phyloP scores from a whole-genome alignment of 305 asterid genomes.

The Solanum hybrid region DNA sequence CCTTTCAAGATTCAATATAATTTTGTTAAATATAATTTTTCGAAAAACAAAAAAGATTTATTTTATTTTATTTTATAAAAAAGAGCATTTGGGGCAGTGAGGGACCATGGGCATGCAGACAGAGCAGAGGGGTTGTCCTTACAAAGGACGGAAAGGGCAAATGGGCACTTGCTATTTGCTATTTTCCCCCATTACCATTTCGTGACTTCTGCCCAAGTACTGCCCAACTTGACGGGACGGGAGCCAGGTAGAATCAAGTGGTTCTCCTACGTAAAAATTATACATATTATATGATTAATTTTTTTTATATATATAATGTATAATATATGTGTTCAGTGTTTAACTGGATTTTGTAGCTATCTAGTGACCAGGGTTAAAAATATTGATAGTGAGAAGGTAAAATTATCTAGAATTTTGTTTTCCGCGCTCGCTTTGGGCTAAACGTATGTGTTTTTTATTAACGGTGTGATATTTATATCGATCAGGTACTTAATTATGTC shows the following conservation, averaged over 20 bases:
- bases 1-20: not conserved
- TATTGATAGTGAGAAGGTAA: not conserved
- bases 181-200: not conserved
- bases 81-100: not conserved
- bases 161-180: not conserved
- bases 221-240: not conserved
- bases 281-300: no score
- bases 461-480: not conserved
- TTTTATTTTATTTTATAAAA: no score
- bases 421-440: not conserved
- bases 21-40: not conserved
- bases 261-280: fast-evolving
- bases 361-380: not conserved
- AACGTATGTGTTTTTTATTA: not conserved
- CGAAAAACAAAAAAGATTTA: no score
- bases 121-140: slow-evolving; percentile 8
- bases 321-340: not conserved
- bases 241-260: not conserved
- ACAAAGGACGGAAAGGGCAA: slow-evolving; percentile 21
- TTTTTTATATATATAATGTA: not conserved
- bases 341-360: not conserved
- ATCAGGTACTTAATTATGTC: not conserved
- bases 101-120: slow-evolving; percentile 11
- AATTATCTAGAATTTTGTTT: not conserved
- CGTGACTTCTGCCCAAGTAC: slow-evolving; percentile 7